Conservation (phyloP, 345 rosid species). For the Eutrema heterophyllum region DNA sequence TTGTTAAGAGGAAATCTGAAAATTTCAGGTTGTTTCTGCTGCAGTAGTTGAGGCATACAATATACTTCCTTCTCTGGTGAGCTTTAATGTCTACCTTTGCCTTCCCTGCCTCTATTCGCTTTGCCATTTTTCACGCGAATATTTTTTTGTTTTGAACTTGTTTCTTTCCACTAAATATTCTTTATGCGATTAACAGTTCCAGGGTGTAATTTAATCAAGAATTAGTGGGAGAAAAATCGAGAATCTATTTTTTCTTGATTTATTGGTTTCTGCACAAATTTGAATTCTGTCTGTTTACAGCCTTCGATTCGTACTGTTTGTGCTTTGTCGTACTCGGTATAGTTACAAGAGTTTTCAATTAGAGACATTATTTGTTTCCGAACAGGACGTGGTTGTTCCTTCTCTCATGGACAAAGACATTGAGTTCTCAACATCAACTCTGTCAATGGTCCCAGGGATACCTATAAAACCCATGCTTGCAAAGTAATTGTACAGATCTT, state of each 20-base stretch:
- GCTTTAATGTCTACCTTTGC: constrained; percentile 13
- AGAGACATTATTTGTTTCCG: background rate
- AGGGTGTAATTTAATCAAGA: background rate
- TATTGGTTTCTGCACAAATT: background rate
- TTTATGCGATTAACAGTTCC: background rate
- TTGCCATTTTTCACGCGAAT: background rate
- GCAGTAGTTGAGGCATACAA: constrained; percentile 81
- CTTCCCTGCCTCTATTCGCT: background rate
- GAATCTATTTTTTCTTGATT: background rate
- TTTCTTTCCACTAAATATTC: background rate
- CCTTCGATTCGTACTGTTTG: background rate
- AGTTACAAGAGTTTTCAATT: background rate
- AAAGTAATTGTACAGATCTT: constrained; percentile 42
- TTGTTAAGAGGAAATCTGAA: background rate
- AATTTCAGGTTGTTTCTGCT: constrained; percentile 54
- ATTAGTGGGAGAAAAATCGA: background rate
- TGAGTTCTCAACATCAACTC: constrained; percentile 60
- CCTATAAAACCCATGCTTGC: constrained; percentile 97
- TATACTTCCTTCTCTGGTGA: constrained; percentile 75
- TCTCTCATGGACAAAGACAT: constrained; percentile 57
- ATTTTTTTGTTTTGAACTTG: background rate
- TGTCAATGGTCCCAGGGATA: constrained; percentile 78
- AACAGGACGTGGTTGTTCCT: constrained; percentile 76
- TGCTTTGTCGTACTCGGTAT: background rate
- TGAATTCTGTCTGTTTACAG: background rate